Evolutionary conservation across 1,284 basidiomycete genomes (phyloP).

Genomic region (Melanopsichium pennsylvanicum): DNA sequence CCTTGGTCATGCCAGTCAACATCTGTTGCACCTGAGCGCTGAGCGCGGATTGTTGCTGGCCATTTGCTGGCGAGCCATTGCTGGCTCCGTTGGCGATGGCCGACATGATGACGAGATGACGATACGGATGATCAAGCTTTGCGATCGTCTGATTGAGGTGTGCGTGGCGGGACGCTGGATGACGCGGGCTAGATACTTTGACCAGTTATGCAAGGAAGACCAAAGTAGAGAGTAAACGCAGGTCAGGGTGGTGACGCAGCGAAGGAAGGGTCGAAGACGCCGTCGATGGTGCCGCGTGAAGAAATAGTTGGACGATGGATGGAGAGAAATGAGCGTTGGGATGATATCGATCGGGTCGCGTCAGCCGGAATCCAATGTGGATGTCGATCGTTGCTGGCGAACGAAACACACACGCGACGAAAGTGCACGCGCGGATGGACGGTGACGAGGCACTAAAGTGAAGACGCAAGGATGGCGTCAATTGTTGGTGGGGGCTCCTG

Average conservation of each 20-base stretch:
- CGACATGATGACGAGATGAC: conserved; percentile 24
- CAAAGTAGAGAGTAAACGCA: no score
- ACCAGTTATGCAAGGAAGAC: no score
- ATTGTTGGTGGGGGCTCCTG: conserved; percentile 8
- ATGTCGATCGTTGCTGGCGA: background rate
- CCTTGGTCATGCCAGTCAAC: conserved; percentile 63
- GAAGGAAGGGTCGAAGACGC: background rate
- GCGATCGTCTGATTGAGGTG: no score
- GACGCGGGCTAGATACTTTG: background rate
- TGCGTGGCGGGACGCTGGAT: no score
- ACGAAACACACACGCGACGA: conserved; percentile 10
- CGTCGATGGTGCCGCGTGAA: no score
- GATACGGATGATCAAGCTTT: background rate
- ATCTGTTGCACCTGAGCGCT: conserved; percentile 55
- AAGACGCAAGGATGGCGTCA: conserved; percentile 2
- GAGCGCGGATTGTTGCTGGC: conserved; percentile 28
- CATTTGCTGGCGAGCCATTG: conserved; percentile 28
- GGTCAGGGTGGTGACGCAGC: background rate
- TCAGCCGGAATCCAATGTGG: background rate
- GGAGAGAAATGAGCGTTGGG: conserved; percentile 1
- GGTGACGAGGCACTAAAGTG: background rate
- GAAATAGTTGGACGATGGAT: no score
- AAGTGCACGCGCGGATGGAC: conserved; percentile 17
- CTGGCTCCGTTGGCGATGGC: conserved; percentile 40
- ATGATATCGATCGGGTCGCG: conserved; percentile 6